Percentiles rank a stretch among this genome's conserved stretches.
phyloP scores from a whole-genome alignment of 306 rosid genomes.

The Argentina anserina region DNA sequence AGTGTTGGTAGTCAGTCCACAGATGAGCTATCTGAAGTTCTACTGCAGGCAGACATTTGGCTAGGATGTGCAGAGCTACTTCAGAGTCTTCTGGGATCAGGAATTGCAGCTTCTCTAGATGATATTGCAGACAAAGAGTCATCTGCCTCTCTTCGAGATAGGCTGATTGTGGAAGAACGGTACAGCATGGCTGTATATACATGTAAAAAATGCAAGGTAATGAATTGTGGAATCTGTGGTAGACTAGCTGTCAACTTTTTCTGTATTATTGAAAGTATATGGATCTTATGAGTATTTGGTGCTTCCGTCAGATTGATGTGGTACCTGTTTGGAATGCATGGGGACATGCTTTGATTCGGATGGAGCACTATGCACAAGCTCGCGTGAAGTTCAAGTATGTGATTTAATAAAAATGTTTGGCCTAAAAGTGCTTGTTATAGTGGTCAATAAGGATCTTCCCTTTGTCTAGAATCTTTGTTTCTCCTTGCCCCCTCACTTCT shows the following conservation, averaged over 20 bases:
- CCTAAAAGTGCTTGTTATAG: background rate
- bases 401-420: conserved; percentile 14
- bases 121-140: conserved; percentile 93
- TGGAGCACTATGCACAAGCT: conserved; percentile 95
- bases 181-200: conserved; percentile 99
- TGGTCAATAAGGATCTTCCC: background rate
- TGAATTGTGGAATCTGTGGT: conserved; percentile 1
- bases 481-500: background rate
- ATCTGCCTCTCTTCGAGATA: conserved; percentile 85
- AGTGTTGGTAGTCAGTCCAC: conserved; percentile 88
- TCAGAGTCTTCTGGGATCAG: conserved; percentile 95
- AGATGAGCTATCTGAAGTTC: conserved; percentile 78
- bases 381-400: conserved; percentile 95
- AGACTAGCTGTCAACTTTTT: conserved; percentile 19
- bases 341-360: conserved; percentile 97
- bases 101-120: conserved; percentile 94
- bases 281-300: conserved; percentile 22
- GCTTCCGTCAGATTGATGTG: conserved; percentile 77
- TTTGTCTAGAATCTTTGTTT: background rate
- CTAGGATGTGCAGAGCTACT: conserved; percentile 92
- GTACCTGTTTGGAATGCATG: conserved; percentile 99
- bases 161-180: conserved; percentile 82
- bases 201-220: conserved; percentile 94
- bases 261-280: conserved; percentile 23
- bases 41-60: conserved; percentile 77